Conservation (phyloP, 495 filamentous ascomycete genomes). For the Penicillium steckii region DNA sequence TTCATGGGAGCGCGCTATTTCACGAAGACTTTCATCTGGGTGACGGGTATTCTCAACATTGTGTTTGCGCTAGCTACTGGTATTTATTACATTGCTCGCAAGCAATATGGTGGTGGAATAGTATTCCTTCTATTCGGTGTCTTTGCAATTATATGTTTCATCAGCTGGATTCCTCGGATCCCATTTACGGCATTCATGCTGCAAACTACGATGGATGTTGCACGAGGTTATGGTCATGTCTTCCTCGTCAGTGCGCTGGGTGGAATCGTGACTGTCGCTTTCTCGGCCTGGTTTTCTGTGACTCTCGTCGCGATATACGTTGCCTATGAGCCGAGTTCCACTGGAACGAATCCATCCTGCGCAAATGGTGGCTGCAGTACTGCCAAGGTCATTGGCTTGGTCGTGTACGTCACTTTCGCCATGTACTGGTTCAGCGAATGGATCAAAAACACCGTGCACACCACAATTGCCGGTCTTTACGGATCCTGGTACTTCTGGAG, state of each 20-base stretch:
- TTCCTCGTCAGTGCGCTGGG: conserved; percentile 82
- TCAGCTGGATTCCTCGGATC: conserved; percentile 82
- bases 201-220: conserved; percentile 81
- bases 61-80: conserved; percentile 66
- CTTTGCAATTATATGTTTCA: conserved; percentile 77
- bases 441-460: conserved; percentile 90
- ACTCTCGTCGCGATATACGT: conserved; percentile 69
- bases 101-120: conserved; percentile 79
- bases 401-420: conserved; percentile 86
- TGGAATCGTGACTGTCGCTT: conserved; percentile 68
- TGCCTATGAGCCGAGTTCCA: conserved; percentile 64
- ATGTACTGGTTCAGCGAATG: conserved; percentile 91
- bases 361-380: conserved; percentile 67
- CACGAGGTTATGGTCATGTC: conserved; percentile 78
- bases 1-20: conserved; percentile 75
- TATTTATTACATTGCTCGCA: conserved; percentile 62
- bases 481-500: conserved; percentile 89
- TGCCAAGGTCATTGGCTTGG: conserved; percentile 76
- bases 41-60: conserved; percentile 70
- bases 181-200: conserved; percentile 90
- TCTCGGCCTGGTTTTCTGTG: conserved; percentile 65
- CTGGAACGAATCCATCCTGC: conserved; percentile 61
- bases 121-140: conserved; percentile 80
- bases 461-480: conserved; percentile 83
- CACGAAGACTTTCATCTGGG: conserved; percentile 89